Evolutionary conservation across 768 basidiomycete species (phyloP), one percentile per base, ranked within the genome.

Genomic region (Termitomyces sp.): DNA sequence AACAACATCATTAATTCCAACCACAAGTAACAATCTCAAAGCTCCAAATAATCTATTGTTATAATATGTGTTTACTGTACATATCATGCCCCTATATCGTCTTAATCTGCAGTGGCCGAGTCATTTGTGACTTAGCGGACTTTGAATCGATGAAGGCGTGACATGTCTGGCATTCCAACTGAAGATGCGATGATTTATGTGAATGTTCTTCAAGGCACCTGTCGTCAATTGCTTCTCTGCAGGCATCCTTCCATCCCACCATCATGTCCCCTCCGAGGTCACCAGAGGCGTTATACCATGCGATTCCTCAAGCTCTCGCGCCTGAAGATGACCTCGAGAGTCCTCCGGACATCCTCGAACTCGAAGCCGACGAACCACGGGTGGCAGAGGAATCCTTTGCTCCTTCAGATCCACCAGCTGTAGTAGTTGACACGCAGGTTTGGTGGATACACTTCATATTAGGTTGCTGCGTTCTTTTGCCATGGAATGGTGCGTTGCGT

Each of bases 401-500:
- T 50, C 65, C 66, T 52, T 62, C 60, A 17, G 71, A 64, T 54
- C 71, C 62, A 28, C 62, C 66, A 56, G 59, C 68, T 49, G 64
- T 67, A 33, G 61, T 70, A 30, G 66, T 58, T 43, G 54, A 55
- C 37, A 9, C 70, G 35, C 75, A 72, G 45, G 77, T 85, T 60
- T 69, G 72, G 50, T 86, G 85, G 83, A 79, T 85, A 41, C 80
- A 85, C 61, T 88, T 91, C 60, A 50, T 56, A 11, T 48, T 56
- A 26, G 55, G 93, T 4, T 86, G 86, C 55, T 87, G 91, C n/a
- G 80, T 87, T 5, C 76, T 96, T 8, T 69, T 96, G 17, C 86
- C 90, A 21, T 96, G 93, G 93, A 95, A 94, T 67, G 93, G 93
- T 92, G 66, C 66, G 78, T 66, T 51, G 26, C 26, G 28, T 12